Evolutionary conservation across 106 monocot genomes (phyloP).

Genomic region (Dendrobium officinale): DNA sequence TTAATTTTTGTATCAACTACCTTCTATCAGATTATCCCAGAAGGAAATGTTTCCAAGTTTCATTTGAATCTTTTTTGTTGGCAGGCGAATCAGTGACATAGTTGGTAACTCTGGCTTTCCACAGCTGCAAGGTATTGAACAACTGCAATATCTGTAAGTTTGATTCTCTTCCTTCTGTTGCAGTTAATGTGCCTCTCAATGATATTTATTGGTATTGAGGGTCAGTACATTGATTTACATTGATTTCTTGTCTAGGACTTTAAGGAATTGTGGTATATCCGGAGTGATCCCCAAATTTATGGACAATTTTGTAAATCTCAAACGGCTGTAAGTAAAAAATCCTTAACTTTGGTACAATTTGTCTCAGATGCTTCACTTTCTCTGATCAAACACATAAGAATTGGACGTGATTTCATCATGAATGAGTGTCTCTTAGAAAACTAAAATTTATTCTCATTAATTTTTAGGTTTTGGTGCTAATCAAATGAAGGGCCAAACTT

Average conservation of each 20-base stretch:
- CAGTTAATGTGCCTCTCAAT: not conserved
- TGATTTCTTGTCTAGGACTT: not conserved
- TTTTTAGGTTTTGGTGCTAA: too few species aligned
- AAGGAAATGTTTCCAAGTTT: not conserved
- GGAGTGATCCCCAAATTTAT: not conserved
- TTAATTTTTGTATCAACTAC: not conserved
- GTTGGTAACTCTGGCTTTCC: constrained; percentile 2
- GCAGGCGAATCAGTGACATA: constrained; percentile 1
- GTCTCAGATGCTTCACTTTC: too few species aligned
- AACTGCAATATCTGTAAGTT: constrained; percentile 3
- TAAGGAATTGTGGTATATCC: not conserved
- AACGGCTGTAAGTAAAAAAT: not conserved
- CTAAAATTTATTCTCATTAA: too few species aligned
- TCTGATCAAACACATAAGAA: too few species aligned
- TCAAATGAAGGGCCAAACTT: too few species aligned
- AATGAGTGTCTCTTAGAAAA: too few species aligned
- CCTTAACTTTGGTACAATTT: not conserved
- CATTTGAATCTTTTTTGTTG: not conserved
- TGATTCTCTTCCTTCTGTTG: not conserved
- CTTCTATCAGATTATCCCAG: not conserved
- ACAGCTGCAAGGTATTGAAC: not conserved
- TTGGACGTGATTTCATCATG: too few species aligned
- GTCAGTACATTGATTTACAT: not conserved
- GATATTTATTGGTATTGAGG: not conserved
- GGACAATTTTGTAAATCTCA: not conserved